Evolutionary conservation across 305 asterid genomes (phyloP), one percentile per base, ranked within the genome.

Genomic region (Rubia tinctorum): DNA sequence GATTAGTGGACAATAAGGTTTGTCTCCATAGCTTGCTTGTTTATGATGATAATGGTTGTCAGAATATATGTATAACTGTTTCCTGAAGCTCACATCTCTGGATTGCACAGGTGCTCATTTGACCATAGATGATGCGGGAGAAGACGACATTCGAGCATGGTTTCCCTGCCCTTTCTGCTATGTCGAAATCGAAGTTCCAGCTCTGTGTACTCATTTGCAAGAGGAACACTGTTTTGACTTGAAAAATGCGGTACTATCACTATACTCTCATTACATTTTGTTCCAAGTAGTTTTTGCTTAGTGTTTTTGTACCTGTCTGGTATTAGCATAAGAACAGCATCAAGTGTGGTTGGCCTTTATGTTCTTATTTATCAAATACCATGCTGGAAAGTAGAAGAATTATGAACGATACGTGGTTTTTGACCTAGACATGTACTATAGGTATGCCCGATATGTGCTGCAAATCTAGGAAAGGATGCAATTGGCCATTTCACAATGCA

Each of bases 401-500:
- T 37, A 37, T 37, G 40, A 61, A 43, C 9, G 15, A 13, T 37
- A 56, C 12, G 25, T 60, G 58, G 43, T 11, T 15, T 13, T 71
- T 71, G 27, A 56, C 56, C 39, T 3, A 45, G 34, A 64, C 43
- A 43, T 75, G 56, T 72, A 4, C 47, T 56, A 55, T 83, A 92
- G 97, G 97, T 91, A 65, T 91, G 97, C 77, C 97, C 97, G 66
- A 88, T 92, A 42, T 92, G 97, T 71, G 97, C 97, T 51, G 97
- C 93, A 22, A 88, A 82, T 77, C 83, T 92, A 53, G 97, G 92
- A 56, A 86, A 81, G 81, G 96, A 92, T 69, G 81, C 97, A 18
- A 77, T 85, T 7, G 82, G 84, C 6, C 97, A 92, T 83, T 88
- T 92, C 84, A 86, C 77, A 0, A 66, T 82, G 75, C 97, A 90